Percentiles rank a stretch among this genome's conserved stretches.
Evolutionary conservation across 805 yeast genomes (phyloP).

Genomic region (Pichia membranifaciens): DNA sequence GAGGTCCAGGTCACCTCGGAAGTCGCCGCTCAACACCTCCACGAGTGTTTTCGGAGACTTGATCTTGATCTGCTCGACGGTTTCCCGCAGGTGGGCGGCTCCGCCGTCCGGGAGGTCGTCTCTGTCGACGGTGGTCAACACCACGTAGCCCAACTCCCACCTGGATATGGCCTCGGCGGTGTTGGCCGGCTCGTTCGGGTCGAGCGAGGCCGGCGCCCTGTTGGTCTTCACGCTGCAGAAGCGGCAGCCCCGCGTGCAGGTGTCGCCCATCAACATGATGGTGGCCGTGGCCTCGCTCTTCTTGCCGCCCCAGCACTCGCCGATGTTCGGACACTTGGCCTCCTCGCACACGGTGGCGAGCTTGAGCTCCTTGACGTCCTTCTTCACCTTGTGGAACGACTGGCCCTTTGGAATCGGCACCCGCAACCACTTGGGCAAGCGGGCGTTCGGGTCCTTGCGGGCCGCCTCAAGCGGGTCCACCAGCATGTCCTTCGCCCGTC

Average conservation of each 20-base stretch:
- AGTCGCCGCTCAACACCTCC: slow-evolving; percentile 93
- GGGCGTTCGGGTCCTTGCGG: slow-evolving; percentile 57
- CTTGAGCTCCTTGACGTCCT: slow-evolving; percentile 82
- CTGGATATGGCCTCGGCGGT: slow-evolving; percentile 95
- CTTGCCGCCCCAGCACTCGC: slow-evolving; percentile 99
- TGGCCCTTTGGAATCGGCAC: slow-evolving; percentile 96
- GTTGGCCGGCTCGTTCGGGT: slow-evolving; percentile 94
- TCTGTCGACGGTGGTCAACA: slow-evolving; percentile 93
- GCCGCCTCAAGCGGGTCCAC: slow-evolving; percentile 77
- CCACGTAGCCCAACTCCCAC: slow-evolving; percentile 98
- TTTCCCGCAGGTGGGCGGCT: slow-evolving; percentile 80
- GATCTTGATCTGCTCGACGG: slow-evolving; percentile 75
- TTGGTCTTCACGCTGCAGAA: slow-evolving; percentile 96
- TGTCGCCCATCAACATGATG: slow-evolving; percentile 96
- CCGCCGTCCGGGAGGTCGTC: slow-evolving; percentile 95
- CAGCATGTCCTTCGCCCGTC: slow-evolving; percentile 62
- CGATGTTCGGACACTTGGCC: slow-evolving; percentile 98
- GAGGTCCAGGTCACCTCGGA: slow-evolving; percentile 81
- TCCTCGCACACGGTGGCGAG: slow-evolving; percentile 97
- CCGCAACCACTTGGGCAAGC: slow-evolving; percentile 90
- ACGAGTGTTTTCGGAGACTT: slow-evolving; percentile 89
- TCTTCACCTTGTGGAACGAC: slow-evolving; percentile 70
- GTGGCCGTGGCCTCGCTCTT: slow-evolving; percentile 94
- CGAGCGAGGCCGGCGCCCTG: slow-evolving; percentile 80
- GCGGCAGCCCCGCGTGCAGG: slow-evolving; percentile 98